Base-by-base conservation (phyloP, 345 rosid species). In the Acer negundo region DNA sequence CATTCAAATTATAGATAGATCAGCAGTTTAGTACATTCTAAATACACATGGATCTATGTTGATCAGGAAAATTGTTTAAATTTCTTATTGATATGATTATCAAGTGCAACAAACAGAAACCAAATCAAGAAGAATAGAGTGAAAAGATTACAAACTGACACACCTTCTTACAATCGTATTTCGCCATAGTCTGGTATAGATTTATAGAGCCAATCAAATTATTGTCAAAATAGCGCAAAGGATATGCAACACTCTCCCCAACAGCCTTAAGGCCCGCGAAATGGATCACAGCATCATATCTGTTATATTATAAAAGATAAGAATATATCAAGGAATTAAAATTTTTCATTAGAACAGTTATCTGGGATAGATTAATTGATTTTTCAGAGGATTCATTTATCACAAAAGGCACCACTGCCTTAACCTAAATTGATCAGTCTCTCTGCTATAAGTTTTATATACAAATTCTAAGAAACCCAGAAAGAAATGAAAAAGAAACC, bases 221-320 rank as follows among this genome's bases (percentile, higher is more conserved):
- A 72, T 90, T 89, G 65, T 93, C 97, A 72, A 93, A 93, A 77
- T 96, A 96, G 55, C 95, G 91, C 16, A 89, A 90, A 72, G 98
- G 99, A 69, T 89, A 77, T 10, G 66, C 86, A 75, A 93, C 93
- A 74, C 98, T 96, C 83, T 93, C 99, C 10, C 93, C 92, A 46
- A 95, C 98, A 44, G 98, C 97, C 85, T 96, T 93, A 35, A 91
- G 91, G 65, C 97, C 98, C 84, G 97, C 99, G 82, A 93, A 93
- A 77, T 96, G 99, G 70, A 96, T 92, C 83, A 96, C 99, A 12
- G 97, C 98, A 85, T 96, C 95, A 79, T 87, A 93, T 80, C 98
- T 93, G 84, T 76, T 56, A 38, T 76, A 78, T 64, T 7, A 47
- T 58, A 51, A 74, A 75, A 55, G 22, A 55, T 0, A 15, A n/a